A percentile compares a stretch with the other conserved stretches of the same genome.
These are phyloP conservation scores for Mimosa bimucronata DNA, from an alignment of 306 rosid genomes.

Conservation along the genomic window DNA sequence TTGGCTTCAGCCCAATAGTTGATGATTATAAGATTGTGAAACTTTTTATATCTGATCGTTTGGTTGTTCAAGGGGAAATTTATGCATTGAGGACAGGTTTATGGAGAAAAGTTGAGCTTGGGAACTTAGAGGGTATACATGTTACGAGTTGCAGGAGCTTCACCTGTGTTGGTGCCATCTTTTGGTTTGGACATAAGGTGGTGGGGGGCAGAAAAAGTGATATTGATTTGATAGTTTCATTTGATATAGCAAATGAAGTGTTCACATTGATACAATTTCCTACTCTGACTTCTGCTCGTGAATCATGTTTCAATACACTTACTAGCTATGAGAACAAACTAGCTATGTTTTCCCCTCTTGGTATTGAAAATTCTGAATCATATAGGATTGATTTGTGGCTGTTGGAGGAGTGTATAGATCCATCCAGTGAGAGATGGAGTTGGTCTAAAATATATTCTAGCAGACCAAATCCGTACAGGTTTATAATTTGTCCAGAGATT, in stretches of 20 bases:
- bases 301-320: neutral
- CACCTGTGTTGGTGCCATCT: neutral
- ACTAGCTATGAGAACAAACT: neutral
- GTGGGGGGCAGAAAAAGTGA: neutral
- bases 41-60: neutral
- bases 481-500: neutral
- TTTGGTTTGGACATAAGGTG: neutral
- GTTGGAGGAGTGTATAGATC: neutral
- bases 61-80: neutral
- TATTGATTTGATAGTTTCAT: neutral
- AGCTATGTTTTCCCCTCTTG: neutral
- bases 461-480: neutral
- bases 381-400: neutral
- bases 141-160: neutral
- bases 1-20: neutral
- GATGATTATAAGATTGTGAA: neutral
- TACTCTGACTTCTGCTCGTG: neutral
- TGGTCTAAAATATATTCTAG: neutral
- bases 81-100: neutral
- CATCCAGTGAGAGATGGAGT: neutral
- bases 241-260: neutral
- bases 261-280: neutral
- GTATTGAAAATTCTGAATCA: neutral
- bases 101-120: neutral
- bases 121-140: neutral